Base-by-base conservation (phyloP, 805 yeast genomes). In the Candida pseudofarinosa region DNA sequence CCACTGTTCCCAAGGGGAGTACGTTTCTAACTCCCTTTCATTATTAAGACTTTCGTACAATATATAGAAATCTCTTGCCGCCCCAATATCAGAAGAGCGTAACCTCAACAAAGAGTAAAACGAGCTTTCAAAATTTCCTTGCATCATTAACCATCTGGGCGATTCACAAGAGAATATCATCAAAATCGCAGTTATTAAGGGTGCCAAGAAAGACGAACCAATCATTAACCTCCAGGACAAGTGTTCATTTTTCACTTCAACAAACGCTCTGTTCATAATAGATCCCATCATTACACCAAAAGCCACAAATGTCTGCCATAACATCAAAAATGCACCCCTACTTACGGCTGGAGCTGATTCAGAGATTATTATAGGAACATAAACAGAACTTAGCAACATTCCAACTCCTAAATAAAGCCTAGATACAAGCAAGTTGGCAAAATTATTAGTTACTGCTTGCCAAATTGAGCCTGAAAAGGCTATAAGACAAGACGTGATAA, bases 81-180 rank as follows among this genome's bases (percentile, higher is more conserved):
- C n/a, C n/a, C n/a, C n/a, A n/a, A n/a, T n/a, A n/a, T n/a, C n/a
- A n/a, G n/a, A n/a, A n/a, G n/a, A n/a, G n/a, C n/a, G n/a, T n/a
- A n/a, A n/a, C n/a, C n/a, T n/a, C n/a, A n/a, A n/a, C n/a, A n/a
- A n/a, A n/a, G n/a, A n/a, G n/a, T n/a, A n/a, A n/a, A n/a, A n/a
- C n/a, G n/a, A n/a, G n/a, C n/a, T n/a, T n/a, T n/a, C n/a, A n/a
- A n/a, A n/a, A n/a, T n/a, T n/a, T n/a, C n/a, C n/a, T n/a, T n/a
- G n/a, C n/a, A n/a, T n/a, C n/a, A n/a, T n/a, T n/a, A n/a, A n/a
- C n/a, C n/a, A n/a, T n/a, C 63, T 45, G 2, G 63, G 62, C 3
- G 60, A 54, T 39, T 57, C 61, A 3, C 61, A 60, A 35, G 50
- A 46, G 36, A 50, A 46, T 36, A 49, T 50, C 3, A 55, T 50